These are phyloP conservation scores for Smittium culicis DNA, from an alignment of 371 early-diverging fungal genomes.

Conservation along the genomic window DNA sequence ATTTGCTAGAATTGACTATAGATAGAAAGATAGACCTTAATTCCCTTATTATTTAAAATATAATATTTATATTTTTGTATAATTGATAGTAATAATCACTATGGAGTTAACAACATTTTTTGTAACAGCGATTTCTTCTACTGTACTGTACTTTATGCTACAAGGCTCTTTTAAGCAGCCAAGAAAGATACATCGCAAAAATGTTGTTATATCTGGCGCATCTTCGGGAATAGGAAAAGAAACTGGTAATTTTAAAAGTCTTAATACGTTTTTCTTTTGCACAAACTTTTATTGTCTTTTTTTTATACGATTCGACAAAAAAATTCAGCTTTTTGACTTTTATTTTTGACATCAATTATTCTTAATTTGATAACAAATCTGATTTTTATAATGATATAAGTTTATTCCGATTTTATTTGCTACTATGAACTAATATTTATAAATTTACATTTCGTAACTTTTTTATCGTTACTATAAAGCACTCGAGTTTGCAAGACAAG, in stretches of 20 bases:
- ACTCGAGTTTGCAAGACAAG: slow-evolving; percentile 50
- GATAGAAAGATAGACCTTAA: no score
- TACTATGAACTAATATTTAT: no score
- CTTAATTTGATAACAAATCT: no score
- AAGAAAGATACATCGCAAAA: not conserved
- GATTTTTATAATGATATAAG: no score
- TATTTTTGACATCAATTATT: no score
- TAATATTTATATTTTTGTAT: no score
- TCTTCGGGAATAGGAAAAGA: slow-evolving; percentile 67
- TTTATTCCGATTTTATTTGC: no score
- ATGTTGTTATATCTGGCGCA: slow-evolving; percentile 60
- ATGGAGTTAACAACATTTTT: not conserved
- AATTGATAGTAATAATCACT: no score
- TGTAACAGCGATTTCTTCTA: not conserved
- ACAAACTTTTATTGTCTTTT: not conserved
- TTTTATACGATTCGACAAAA: no score
- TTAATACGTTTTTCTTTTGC: not conserved
- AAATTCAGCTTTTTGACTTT: no score
- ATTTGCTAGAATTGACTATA: no score
- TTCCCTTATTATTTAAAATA: no score
- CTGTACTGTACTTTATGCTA: not conserved
- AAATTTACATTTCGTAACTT: not conserved
- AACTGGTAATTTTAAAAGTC: slow-evolving; percentile 16
- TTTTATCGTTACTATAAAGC: slow-evolving; percentile 39
- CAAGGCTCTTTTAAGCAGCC: not conserved